These are phyloP conservation scores for Globisporangium yorkense DNA, from an alignment of 352 stramenopile genomes.

Conservation along the genomic window DNA sequence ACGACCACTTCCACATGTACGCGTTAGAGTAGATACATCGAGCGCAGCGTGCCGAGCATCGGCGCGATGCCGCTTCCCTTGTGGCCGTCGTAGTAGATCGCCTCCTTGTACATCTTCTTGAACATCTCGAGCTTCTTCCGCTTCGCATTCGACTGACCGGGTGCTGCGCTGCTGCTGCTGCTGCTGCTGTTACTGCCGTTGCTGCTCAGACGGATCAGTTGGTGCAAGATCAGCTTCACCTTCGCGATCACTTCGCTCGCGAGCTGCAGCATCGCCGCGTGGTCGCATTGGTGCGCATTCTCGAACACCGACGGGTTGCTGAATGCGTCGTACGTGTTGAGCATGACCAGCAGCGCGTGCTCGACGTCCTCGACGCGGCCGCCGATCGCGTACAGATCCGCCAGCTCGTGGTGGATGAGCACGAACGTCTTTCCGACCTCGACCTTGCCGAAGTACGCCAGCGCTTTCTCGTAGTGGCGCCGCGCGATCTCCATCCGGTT, in stretches of 20 bases:
- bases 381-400: conserved; percentile 65
- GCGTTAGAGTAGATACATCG: conserved; percentile 53
- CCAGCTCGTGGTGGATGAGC: conserved; percentile 77
- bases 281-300: conserved; percentile 5
- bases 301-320: conserved; percentile 14
- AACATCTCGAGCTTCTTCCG: conserved; percentile 59
- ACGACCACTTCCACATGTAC: conserved; percentile 23
- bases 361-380: conserved; percentile 67
- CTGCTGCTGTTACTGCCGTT: conserved; percentile 20
- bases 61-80: conserved; percentile 31
- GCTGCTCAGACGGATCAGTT: conserved; percentile 47
- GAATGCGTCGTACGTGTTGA: conserved; percentile 77
- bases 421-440: conserved; percentile 78
- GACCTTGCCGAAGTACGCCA: conserved; percentile 66
- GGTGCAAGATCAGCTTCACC: conserved; percentile 51
- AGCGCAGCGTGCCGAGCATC: conserved; percentile 47
- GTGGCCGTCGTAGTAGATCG: conserved; percentile 66
- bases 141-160: conserved; percentile 13
- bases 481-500: conserved; percentile 76
- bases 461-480: conserved; percentile 80
- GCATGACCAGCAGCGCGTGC: conserved; percentile 66
- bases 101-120: conserved; percentile 85
- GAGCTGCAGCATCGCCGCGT: conserved; percentile 31
- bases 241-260: conserved; percentile 40
- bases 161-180: conserved; percentile 15